phyloP scores from a whole-genome alignment of 2,329 filamentous ascomycete genomes.

The Blumeria graminis region DNA sequence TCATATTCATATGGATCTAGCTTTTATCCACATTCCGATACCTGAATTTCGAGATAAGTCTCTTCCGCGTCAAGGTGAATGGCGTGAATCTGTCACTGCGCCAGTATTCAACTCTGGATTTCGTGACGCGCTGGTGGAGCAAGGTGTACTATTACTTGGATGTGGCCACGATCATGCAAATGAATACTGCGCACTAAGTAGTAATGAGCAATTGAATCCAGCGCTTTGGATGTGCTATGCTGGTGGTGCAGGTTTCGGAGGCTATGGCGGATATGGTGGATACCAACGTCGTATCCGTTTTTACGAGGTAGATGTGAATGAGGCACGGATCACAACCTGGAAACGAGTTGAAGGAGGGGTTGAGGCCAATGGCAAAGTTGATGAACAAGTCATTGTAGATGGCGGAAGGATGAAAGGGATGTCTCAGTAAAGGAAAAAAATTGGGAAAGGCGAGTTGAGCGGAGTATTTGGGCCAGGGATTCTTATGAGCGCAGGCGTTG shows the following conservation, averaged over 20 bases:
- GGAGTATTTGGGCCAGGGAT: too few species aligned
- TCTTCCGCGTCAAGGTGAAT: conserved; percentile 41
- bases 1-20: conserved; percentile 81
- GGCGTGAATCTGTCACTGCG: conserved; percentile 66
- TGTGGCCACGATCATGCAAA: conserved; percentile 95
- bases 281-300: conserved; percentile 67
- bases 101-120: conserved; percentile 84
- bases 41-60: conserved; percentile 54
- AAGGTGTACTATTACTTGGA: conserved; percentile 67
- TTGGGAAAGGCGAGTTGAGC: too few species aligned
- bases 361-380: conserved; percentile 21
- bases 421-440: too few species aligned
- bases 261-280: conserved; percentile 75
- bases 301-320: conserved; percentile 84
- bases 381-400: conserved; percentile 43
- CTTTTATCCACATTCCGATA: conserved; percentile 91
- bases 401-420: conserved; percentile 20
- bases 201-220: conserved; percentile 21
- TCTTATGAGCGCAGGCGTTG: too few species aligned
- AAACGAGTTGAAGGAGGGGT: conserved; percentile 56
- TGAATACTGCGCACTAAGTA: conserved; percentile 65
- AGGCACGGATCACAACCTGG: conserved; percentile 72
- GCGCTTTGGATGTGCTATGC: conserved; percentile 96
- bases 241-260: conserved; percentile 75
- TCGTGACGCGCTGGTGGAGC: conserved; percentile 63